A percentile compares a stretch with the other conserved stretches of the same genome.
These are phyloP conservation scores for Wickerhamomyces hampshirensis DNA, from an alignment of 805 yeast genomes.

Conservation along the genomic window DNA sequence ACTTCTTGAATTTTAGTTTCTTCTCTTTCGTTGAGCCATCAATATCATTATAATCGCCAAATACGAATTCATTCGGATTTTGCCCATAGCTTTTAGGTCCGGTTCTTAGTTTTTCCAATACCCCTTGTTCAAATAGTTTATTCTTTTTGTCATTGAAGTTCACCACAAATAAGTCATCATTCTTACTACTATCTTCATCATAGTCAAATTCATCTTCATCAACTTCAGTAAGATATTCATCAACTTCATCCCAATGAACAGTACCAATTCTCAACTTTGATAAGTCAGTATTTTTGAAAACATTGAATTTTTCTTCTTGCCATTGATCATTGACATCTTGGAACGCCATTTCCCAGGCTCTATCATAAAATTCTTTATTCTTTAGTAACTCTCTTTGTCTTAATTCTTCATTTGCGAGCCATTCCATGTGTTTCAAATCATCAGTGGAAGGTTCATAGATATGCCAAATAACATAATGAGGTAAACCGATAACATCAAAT, in stretches of 20 bases:
- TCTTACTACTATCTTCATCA: constrained; percentile 2
- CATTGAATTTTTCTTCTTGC: constrained; percentile 63
- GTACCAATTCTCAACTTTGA: constrained; percentile 40
- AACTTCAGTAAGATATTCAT: constrained; percentile 28
- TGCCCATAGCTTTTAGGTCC: constrained; percentile 20
- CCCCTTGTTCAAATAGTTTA: constrained; percentile 20
- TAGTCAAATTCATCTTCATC: constrained; percentile 17
- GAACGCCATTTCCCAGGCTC: constrained; percentile 74
- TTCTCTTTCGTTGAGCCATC: constrained; percentile 16
- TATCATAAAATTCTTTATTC: constrained; percentile 59
- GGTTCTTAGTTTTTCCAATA: constrained; percentile 14
- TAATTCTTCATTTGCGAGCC: constrained; percentile 80
- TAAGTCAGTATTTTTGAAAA: constrained; percentile 75
- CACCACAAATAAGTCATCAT: constrained; percentile 20
- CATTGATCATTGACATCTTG: constrained; percentile 71
- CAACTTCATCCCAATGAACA: constrained; percentile 71
- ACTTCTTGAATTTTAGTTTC: constrained; percentile 20
- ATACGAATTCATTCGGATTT: constrained; percentile 14
- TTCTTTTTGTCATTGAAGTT: constrained; percentile 14
- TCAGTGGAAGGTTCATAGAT: constrained; percentile 93
- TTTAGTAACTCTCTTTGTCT: constrained; percentile 59
- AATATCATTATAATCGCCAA: constrained; percentile 14
- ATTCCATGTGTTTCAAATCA: constrained; percentile 82
- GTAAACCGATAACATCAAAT: constrained; percentile 79
- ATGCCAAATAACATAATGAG: constrained; percentile 96